These are phyloP conservation scores for Mucor saturninus DNA, from an alignment of 371 early-diverging fungal genomes.

Conservation along the genomic window DNA sequence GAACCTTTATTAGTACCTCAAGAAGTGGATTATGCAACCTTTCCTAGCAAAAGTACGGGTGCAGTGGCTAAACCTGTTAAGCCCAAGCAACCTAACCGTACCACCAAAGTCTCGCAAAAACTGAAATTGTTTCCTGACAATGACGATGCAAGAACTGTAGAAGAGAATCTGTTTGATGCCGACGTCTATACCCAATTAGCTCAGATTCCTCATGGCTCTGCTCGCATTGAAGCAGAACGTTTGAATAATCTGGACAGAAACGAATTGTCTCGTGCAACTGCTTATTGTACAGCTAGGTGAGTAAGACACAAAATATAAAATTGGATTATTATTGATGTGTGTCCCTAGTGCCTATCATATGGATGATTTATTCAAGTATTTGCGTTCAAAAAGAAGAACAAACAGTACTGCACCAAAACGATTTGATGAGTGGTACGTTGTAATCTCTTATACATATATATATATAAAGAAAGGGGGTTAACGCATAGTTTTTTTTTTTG, in stretches of 20 bases:
- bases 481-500: too few relatives aligned
- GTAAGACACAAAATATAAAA: slow-evolving; percentile 5
- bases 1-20: too few relatives aligned
- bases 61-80: slow-evolving; percentile 6
- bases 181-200: slow-evolving; percentile 57
- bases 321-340: background rate
- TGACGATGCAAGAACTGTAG: slow-evolving; percentile 18
- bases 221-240: slow-evolving; percentile 51
- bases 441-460: too few relatives aligned
- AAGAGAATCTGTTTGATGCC: slow-evolving; percentile 19
- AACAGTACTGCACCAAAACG: slow-evolving; percentile 51
- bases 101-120: slow-evolving; percentile 92
- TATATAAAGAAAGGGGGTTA: too few relatives aligned
- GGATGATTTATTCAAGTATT: slow-evolving; percentile 60
- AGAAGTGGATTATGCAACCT: too few relatives aligned
- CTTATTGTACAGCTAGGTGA: slow-evolving; percentile 86
- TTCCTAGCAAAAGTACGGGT: too few relatives aligned
- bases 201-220: slow-evolving; percentile 53
- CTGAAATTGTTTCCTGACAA: slow-evolving; percentile 88
- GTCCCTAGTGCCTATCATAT: slow-evolving; percentile 59
- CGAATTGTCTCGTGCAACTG: slow-evolving; percentile 75
- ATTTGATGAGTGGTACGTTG: slow-evolving; percentile 50
- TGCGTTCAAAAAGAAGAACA: slow-evolving; percentile 46
- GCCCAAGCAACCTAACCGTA: slow-evolving; percentile 71
- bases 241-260: slow-evolving; percentile 50